Conservation (phyloP, 1,284 basidiomycete species). For the Ceratobasidium theobromae region DNA sequence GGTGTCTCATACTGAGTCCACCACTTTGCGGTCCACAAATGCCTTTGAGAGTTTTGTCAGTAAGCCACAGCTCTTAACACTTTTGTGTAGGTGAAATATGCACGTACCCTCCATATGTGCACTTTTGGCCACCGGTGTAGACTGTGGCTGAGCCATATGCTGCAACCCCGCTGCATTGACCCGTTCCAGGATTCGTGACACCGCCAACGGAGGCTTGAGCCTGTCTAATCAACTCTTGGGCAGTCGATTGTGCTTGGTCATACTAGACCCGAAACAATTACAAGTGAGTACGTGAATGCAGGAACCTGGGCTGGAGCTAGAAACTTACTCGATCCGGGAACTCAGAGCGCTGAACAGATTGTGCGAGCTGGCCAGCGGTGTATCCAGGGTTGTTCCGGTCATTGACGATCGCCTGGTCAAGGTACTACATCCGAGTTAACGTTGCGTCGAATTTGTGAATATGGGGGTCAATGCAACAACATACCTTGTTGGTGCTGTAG, state of each 20-base stretch:
- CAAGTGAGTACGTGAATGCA: constrained; percentile 10
- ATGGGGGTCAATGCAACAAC: neutral
- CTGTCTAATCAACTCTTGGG: neutral
- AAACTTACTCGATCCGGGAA: neutral
- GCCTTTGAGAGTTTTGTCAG: too few relatives aligned
- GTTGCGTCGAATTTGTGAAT: neutral
- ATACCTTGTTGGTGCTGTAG: constrained; percentile 1
- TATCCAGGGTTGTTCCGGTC: neutral
- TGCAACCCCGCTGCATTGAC: too few relatives aligned
- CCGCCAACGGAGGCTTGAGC: constrained; percentile 4
- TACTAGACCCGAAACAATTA: too few relatives aligned
- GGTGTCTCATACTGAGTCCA: too few relatives aligned
- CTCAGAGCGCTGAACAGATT: constrained; percentile 7
- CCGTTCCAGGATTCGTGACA: too few relatives aligned
- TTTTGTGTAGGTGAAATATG: too few relatives aligned
- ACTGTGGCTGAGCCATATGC: too few relatives aligned
- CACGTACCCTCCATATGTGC: too few relatives aligned
- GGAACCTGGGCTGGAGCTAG: neutral
- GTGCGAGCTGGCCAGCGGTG: neutral
- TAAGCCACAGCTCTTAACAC: too few relatives aligned
- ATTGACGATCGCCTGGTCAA: too few relatives aligned
- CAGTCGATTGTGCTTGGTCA: neutral
- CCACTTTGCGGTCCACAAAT: too few relatives aligned
- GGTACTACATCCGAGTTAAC: neutral
- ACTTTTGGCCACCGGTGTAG: too few relatives aligned